These are phyloP conservation scores for Penicillium antarcticum DNA, from an alignment of 495 filamentous ascomycete species.

Conservation along the genomic window DNA sequence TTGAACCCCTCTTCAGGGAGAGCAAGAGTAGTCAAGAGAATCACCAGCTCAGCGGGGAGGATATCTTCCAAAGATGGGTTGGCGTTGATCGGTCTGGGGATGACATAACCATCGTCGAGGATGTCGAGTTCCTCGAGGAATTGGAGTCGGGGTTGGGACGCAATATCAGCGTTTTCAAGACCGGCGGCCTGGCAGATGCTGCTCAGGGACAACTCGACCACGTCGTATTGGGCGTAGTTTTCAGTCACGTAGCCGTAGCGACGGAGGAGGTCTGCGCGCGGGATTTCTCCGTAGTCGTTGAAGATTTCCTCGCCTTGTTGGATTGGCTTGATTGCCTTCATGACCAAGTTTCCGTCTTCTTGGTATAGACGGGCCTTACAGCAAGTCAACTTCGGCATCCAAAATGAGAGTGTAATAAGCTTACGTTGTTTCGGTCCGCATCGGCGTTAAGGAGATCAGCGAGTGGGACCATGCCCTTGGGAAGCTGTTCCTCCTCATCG, in stretches of 20 bases:
- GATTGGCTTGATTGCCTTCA: slow-evolving; percentile 65
- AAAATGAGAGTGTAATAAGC: slow-evolving; percentile 11
- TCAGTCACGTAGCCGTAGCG: slow-evolving; percentile 86
- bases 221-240: slow-evolving; percentile 74
- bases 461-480: slow-evolving; percentile 87
- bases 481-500: slow-evolving; percentile 60
- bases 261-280: slow-evolving; percentile 76
- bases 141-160: slow-evolving; percentile 42
- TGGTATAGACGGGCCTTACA: slow-evolving; percentile 65
- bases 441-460: slow-evolving; percentile 94
- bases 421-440: slow-evolving; percentile 73
- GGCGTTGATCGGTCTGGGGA: slow-evolving; percentile 31
- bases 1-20: slow-evolving; percentile 39
- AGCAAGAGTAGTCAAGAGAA: slow-evolving; percentile 45
- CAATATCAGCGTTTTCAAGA: slow-evolving; percentile 35
- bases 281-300: slow-evolving; percentile 87
- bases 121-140: slow-evolving; percentile 49
- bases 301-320: slow-evolving; percentile 73
- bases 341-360: slow-evolving; percentile 59
- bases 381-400: slow-evolving; percentile 7
- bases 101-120: slow-evolving; percentile 54
- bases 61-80: slow-evolving; percentile 36
- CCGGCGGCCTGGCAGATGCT: slow-evolving; percentile 50
- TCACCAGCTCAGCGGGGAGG: slow-evolving; percentile 46
- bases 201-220: slow-evolving; percentile 67